These are phyloP conservation scores for Penicillium sp. DNA, from an alignment of 2,329 filamentous ascomycete species.

Conservation along the genomic window DNA sequence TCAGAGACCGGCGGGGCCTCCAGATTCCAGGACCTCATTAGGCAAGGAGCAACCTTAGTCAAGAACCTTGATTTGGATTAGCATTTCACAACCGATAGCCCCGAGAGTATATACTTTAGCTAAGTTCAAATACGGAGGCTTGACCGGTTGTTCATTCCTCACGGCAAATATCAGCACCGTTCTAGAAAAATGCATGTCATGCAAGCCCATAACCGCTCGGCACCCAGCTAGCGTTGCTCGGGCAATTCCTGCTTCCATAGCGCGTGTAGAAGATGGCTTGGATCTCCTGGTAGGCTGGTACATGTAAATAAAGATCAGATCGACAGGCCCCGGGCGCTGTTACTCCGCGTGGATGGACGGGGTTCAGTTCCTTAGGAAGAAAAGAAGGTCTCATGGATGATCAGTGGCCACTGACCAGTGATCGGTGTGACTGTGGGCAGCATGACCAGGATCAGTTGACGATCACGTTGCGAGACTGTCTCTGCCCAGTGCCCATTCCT, in stretches of 20 bases:
- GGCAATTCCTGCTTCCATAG: background rate
- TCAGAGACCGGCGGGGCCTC: too few species aligned
- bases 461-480: background rate
- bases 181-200: background rate
- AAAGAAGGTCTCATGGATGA: background rate
- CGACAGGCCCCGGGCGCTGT: background rate
- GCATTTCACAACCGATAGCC: too few species aligned
- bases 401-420: background rate
- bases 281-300: background rate
- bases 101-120: background rate
- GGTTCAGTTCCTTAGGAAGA: background rate
- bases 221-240: background rate
- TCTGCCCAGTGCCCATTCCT: background rate
- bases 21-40: too few species aligned
- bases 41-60: too few species aligned
- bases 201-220: background rate
- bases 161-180: background rate
- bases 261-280: background rate
- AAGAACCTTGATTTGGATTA: too few species aligned
- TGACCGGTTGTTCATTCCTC: background rate
- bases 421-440: background rate
- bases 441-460: background rate
- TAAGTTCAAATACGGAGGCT: background rate
- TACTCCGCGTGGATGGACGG: background rate
- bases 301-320: background rate